Evolutionary conservation across 371 early-diverging fungal species (phyloP), one percentile per base, ranked within the genome.

Genomic region (Hamiltosporidium tvaerminnensis): DNA sequence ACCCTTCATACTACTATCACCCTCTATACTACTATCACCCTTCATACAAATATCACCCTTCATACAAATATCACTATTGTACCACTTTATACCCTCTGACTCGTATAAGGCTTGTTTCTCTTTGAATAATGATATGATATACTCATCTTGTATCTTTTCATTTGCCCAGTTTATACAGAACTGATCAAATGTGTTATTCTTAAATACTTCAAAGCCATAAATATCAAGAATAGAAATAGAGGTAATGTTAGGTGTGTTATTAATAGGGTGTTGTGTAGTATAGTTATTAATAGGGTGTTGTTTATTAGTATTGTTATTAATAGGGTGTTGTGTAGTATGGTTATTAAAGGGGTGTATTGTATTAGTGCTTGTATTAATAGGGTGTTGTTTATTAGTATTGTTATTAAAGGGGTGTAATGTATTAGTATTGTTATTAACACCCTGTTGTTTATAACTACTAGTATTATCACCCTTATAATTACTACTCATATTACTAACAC

Each of bases 111-210:
- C 69, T 61, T 78, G 76, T 77, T 94, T 93, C 0, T 91, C 84
- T 75, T 88, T 87, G 55, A 96, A 84, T n/a, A 96, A 89, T 64
- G 91, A 80, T 73, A 90, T 90, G 61, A 96, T 75, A 70, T 82
- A 84, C 12, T 81, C 74, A 62, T 80, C 76, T 57, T 84, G 83
- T 9, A 84, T 75, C 66, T 81, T 83, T 66, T 84, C 84, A 67
- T 84, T 84, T 47, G 80, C 81, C 69, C 80, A 83, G 61, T 83
- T 83, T 52, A 83, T 82, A 53, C 80, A 78, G 50, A 82, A 73
- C 52, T 81, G 81, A 49, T 82, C 81, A 59, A 81, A 74, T 1
- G 79, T 72, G 66, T 79, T 81, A 32, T 63, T 41, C 4, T 78
- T 49, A 59, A 83, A 74, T 41, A 76, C 60, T 68, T 84, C 84